phyloP scores from a whole-genome alignment of 1,284 basidiomycete species.

The Golubevia pallescens region DNA sequence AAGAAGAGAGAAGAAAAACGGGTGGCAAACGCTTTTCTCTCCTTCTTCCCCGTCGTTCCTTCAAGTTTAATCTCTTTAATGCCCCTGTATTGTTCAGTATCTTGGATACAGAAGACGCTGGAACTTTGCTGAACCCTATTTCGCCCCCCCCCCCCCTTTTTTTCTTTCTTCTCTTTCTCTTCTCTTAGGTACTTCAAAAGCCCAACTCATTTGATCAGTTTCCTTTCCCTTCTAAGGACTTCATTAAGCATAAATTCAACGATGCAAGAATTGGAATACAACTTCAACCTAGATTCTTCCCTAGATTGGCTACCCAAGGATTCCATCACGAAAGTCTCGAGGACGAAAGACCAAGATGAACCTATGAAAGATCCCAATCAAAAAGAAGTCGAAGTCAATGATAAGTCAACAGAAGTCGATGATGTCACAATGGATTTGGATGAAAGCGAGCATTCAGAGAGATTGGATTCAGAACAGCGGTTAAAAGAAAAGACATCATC shows the following conservation, averaged over 20 bases:
- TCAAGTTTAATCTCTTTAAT: no score
- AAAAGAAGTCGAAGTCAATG: not conserved
- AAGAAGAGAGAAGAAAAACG: no score
- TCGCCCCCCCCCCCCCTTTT: no score
- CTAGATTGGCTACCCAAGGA: not conserved
- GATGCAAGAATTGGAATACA: not conserved
- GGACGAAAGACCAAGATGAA: not conserved
- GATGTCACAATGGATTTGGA: not conserved
- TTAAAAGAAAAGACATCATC: not conserved
- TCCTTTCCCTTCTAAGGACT: not conserved
- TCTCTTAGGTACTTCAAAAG: not conserved
- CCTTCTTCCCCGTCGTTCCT: no score
- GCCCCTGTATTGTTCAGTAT: no score
- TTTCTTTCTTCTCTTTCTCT: no score
- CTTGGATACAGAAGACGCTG: no score
- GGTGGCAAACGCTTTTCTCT: no score
- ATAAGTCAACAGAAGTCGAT: not conserved
- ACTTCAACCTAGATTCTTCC: not conserved
- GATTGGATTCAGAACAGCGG: not conserved
- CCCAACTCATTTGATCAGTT: not conserved
- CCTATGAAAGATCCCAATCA: not conserved
- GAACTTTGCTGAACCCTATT: no score
- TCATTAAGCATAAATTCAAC: not conserved
- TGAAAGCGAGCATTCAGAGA: not conserved
- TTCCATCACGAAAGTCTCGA: not conserved